Base-by-base conservation (phyloP, 1,139 yeast genomes). In the Kodamaea derodonti region DNA sequence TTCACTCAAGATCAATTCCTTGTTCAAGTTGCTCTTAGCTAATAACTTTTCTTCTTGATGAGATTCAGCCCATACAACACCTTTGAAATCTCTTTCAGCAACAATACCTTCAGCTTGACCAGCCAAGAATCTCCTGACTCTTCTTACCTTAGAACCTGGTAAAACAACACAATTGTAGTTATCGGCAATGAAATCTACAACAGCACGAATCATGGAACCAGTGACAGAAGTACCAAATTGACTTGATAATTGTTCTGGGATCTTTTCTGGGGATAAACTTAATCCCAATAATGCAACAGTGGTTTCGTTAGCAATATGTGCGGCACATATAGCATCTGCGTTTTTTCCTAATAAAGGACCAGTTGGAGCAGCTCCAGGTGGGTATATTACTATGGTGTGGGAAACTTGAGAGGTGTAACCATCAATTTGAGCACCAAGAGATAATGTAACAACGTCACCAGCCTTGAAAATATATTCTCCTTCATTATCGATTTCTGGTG, bases 31-130 rank as follows among this genome's bases (percentile, higher is more conserved):
- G n/a, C 70, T 58, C 58, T 65, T 72, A 35, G 65, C 62, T 43
- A 84, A 63, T 41, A 81, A 64, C 28, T 60, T 58, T 35, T 70
- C 72, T 61, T 85, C 95, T 62, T 84, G 95, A 56, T 83, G 85
- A 29, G 81, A 72, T 58, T 84, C 92, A 36, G 81, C 78, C 97
- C 98, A 92, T 24, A 75, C 85, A 34, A 88, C 94, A 52, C 96
- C 97, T 62, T 88, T 87, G 60, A 82, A 84, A 48, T 88, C 97
- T 53, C 82, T 77, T 64, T 92, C 97, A 30, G 90, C 92, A 44
- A 90, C 95, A 39, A 86, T 72, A 51, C 87, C 87, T 51, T 86
- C 95, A 41, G 90, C 83, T 68, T 92, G 98, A 35, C 98, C 98
- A 22, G 95, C 95, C 54, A 92, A 76, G 54, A 90, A 92, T 55